phyloP scores from a whole-genome alignment of 1,139 yeast species.

The Wickerhamomyces sp. region DNA sequence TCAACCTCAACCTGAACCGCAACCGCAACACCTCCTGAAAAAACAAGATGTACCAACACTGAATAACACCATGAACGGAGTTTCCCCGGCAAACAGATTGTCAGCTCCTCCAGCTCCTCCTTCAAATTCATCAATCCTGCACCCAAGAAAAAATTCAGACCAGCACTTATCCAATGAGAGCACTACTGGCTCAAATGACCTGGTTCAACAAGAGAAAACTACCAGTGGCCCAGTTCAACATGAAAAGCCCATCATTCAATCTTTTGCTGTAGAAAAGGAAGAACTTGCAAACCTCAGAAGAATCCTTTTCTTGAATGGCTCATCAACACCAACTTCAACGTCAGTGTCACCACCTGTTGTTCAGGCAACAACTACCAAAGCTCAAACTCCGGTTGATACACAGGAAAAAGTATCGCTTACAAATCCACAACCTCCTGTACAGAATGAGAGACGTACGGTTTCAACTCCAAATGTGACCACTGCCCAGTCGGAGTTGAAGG shows the following conservation, averaged over 20 bases:
- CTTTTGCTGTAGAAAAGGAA: no score
- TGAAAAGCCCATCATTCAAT: no score
- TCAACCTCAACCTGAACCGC: not conserved
- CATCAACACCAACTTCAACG: not conserved
- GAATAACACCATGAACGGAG: not conserved
- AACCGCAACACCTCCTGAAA: not conserved
- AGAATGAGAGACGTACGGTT: not conserved
- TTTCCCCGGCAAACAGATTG: not conserved
- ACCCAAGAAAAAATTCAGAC: not conserved
- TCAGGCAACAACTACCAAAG: no score
- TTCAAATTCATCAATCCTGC: not conserved
- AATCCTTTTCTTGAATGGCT: no score
- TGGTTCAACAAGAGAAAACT: no score
- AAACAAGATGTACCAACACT: not conserved
- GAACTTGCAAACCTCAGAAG: no score
- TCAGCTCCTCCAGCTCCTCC: not conserved
- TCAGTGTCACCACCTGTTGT: not conserved
- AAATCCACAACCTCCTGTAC: no score
- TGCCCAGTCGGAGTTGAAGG: constrained; percentile 14
- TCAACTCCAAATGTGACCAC: constrained; percentile 10
- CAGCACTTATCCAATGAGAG: not conserved
- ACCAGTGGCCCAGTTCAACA: no score
- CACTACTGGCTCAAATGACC: no score
- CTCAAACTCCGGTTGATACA: no score
- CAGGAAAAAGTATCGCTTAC: no score